Conservation (phyloP, 2,329 filamentous ascomycete genomes). For the Alternaria angustiovoidea region DNA sequence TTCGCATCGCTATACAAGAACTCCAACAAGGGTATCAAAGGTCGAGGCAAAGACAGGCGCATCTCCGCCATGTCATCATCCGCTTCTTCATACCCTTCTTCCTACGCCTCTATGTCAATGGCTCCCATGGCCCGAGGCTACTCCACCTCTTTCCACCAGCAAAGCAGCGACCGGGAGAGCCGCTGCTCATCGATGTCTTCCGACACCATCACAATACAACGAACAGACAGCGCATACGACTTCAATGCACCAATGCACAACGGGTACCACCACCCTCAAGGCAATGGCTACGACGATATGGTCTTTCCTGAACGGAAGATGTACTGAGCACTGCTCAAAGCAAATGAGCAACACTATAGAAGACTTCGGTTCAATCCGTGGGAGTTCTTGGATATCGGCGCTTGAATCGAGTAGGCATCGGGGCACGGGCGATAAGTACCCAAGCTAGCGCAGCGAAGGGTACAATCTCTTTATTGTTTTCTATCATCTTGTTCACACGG, state of each 20-base stretch:
- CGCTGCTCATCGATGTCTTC: slow-evolving; percentile 47
- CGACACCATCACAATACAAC: slow-evolving; percentile 30
- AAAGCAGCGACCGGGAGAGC: slow-evolving; percentile 46
- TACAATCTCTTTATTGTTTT: slow-evolving; percentile 11
- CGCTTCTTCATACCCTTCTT: slow-evolving; percentile 34
- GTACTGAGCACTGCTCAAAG: slow-evolving; percentile 26
- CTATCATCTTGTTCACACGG: not conserved
- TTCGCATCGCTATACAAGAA: slow-evolving; percentile 93
- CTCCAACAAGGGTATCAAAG: slow-evolving; percentile 98
- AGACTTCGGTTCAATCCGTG: slow-evolving; percentile 4
- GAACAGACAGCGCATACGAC: slow-evolving; percentile 39
- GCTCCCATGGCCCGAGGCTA: slow-evolving; percentile 33
- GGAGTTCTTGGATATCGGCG: slow-evolving; percentile 14
- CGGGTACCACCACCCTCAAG: slow-evolving; percentile 34
- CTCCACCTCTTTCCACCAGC: slow-evolving; percentile 33
- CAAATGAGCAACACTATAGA: not conserved
- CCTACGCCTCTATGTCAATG: slow-evolving; percentile 33
- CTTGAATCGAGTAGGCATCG: slow-evolving; percentile 7
- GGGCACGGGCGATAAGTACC: slow-evolving; percentile 19
- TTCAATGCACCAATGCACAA: slow-evolving; percentile 41
- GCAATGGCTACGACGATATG: slow-evolving; percentile 43
- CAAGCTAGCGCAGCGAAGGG: slow-evolving; percentile 35
- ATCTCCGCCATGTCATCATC: slow-evolving; percentile 57
- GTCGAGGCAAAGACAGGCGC: slow-evolving; percentile 83
- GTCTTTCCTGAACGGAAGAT: slow-evolving; percentile 48